Conservation (phyloP, 345 rosid species). For the Melaleuca alternifolia region DNA sequence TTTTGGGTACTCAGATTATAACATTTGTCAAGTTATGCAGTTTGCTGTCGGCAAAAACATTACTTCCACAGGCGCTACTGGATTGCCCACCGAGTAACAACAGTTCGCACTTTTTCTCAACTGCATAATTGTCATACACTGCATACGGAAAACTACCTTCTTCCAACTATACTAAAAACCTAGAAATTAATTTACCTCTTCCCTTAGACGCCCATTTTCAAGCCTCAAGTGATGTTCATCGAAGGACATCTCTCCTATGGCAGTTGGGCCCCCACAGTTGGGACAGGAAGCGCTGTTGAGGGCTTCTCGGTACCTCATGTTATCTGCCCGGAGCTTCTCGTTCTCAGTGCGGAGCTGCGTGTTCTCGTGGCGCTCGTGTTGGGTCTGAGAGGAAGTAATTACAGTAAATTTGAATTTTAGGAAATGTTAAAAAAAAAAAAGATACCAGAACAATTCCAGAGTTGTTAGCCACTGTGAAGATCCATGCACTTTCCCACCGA, state of each 20-base stretch:
- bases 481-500: neutral
- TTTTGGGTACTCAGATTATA: neutral
- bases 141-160: neutral
- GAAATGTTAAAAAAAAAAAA: neutral
- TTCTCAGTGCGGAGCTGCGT: conserved; percentile 73
- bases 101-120: neutral
- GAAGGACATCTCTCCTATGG: conserved; percentile 93
- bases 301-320: conserved; percentile 82
- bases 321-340: conserved; percentile 81
- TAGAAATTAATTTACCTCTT: conserved; percentile 48
- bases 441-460: neutral
- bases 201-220: conserved; percentile 79
- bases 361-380: conserved; percentile 84
- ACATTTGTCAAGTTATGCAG: neutral
- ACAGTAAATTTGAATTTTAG: neutral
- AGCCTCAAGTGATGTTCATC: conserved; percentile 90
- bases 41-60: neutral
- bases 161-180: neutral
- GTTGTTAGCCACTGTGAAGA: neutral
- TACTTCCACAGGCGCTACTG: neutral
- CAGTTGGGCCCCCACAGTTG: conserved; percentile 91
- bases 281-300: conserved; percentile 88
- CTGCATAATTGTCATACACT: neutral
- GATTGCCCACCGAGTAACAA: neutral
- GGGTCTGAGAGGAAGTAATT: conserved; percentile 37